A percentile compares a stretch with the other conserved stretches of the same genome.
phyloP scores from a whole-genome alignment of 2,329 filamentous ascomycete genomes.

The Phialophora macrospora region DNA sequence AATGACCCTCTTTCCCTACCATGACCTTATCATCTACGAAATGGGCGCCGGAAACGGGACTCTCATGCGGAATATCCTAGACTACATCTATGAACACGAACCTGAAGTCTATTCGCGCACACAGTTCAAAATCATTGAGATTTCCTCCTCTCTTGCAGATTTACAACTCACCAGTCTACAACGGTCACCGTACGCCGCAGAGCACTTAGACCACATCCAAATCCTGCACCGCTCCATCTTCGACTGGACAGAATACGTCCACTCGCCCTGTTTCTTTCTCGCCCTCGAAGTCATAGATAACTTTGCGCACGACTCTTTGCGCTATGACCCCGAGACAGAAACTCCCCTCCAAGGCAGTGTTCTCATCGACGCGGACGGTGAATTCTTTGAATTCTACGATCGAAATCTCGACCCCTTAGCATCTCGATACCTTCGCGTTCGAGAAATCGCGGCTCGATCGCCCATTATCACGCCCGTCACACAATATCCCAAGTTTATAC shows the following conservation, averaged over 20 bases:
- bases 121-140: slow-evolving; percentile 94
- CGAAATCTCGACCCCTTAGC: slow-evolving; percentile 80
- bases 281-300: slow-evolving; percentile 99
- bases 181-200: slow-evolving; percentile 68
- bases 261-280: slow-evolving; percentile 93
- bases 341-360: slow-evolving; percentile 86
- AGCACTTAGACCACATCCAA: slow-evolving; percentile 83
- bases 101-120: slow-evolving; percentile 93
- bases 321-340: slow-evolving; percentile 83
- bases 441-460: slow-evolving; percentile 69
- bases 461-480: slow-evolving; percentile 52
- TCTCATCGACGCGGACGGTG: slow-evolving; percentile 79
- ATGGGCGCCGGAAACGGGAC: slow-evolving; percentile 98
- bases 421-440: slow-evolving; percentile 79
- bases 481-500: slow-evolving; percentile 57
- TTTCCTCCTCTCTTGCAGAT: slow-evolving; percentile 77
- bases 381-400: slow-evolving; percentile 94
- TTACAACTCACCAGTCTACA: slow-evolving; percentile 73
- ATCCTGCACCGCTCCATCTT: slow-evolving; percentile 96
- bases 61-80: slow-evolving; percentile 95
- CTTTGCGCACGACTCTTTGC: slow-evolving; percentile 91
- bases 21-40: slow-evolving; percentile 97
- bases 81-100: slow-evolving; percentile 89
- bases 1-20: slow-evolving; percentile 88
- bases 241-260: slow-evolving; percentile 87